Evolutionary conservation across 2,329 filamentous ascomycete genomes (phyloP).

Genomic region (Aphanocladium album): DNA sequence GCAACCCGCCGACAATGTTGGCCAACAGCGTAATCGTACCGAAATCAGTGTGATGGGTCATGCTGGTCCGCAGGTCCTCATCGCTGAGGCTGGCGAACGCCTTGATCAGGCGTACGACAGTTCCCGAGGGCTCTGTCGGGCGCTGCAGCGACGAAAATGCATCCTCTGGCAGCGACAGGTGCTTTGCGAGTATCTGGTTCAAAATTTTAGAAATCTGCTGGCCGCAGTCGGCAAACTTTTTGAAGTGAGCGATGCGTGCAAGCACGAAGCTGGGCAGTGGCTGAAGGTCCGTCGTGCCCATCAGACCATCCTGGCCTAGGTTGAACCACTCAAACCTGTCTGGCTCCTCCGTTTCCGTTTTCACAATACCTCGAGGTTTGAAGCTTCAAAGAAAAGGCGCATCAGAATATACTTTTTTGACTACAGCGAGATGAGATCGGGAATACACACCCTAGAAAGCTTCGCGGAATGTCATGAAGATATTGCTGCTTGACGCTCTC

Average conservation of each 20-base stretch:
- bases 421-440: too few species aligned
- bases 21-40: constrained; percentile 32
- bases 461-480: background rate
- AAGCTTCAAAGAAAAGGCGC: background rate
- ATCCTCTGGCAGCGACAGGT: background rate
- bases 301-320: background rate
- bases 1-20: constrained; percentile 31
- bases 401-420: too few species aligned
- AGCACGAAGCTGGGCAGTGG: background rate
- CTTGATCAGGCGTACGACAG: constrained; percentile 14
- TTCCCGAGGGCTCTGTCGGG: background rate
- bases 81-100: constrained; percentile 14
- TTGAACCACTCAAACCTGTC: background rate
- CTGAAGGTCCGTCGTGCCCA: background rate
- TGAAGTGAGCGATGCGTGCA: background rate
- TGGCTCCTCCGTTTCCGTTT: background rate
- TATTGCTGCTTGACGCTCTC: background rate
- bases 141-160: background rate
- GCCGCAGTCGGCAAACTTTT: background rate
- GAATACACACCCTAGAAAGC: background rate
- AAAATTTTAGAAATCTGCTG: background rate
- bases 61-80: constrained; percentile 20
- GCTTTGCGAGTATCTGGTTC: background rate
- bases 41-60: constrained; percentile 31
- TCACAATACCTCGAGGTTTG: background rate